Conservation (phyloP, 78 protist genomes). For the Kipferlia bialata region DNA sequence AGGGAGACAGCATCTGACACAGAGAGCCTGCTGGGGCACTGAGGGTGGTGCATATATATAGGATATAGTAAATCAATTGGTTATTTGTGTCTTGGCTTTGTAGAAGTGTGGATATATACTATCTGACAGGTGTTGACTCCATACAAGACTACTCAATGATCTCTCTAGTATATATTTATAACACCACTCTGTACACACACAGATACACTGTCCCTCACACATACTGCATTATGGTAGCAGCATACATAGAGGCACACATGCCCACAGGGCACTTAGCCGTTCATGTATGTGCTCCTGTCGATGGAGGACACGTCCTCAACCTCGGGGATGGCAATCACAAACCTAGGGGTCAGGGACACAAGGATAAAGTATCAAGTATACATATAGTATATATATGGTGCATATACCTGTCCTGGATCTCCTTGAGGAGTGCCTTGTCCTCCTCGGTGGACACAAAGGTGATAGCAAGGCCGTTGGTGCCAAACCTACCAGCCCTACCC, state of each 20-base stretch:
- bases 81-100: no score
- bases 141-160: no score
- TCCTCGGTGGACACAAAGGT: conserved; percentile 68
- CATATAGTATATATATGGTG: no score
- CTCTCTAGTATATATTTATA: no score
- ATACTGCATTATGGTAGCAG: neutral
- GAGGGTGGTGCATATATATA: no score
- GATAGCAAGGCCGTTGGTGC: conserved; percentile 96
- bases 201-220: neutral
- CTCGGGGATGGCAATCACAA: neutral
- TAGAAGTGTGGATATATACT: no score
- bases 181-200: no score
- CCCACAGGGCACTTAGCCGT: neutral
- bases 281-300: neutral
- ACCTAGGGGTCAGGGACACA: neutral
- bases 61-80: no score
- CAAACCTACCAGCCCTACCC: conserved; percentile 98
- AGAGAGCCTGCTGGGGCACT: no score
- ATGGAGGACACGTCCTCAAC: neutral
- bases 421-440: conserved; percentile 50
- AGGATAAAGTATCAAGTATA: neutral
- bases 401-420: conserved; percentile 85
- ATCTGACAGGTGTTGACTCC: no score
- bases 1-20: no score
- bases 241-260: neutral